A percentile compares a stretch with the other conserved stretches of the same genome.
Conservation (phyloP, 208 protist species). For the Acanthamoeba lugdunensis region DNA sequence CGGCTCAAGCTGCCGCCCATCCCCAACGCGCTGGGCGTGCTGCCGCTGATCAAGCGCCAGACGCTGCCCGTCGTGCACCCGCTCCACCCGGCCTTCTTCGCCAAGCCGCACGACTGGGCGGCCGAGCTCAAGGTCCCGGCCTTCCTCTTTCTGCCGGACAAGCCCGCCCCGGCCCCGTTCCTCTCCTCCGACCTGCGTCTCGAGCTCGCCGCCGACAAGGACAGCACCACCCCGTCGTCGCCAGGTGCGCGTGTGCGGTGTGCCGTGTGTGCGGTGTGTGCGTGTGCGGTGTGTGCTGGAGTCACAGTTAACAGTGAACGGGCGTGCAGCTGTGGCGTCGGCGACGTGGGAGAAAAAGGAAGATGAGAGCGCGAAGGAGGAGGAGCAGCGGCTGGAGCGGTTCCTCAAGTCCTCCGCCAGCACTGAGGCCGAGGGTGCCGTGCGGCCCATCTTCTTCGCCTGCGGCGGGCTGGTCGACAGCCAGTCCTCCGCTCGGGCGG, state of each 20-base stretch:
- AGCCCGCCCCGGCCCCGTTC: background rate
- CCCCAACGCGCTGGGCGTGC: conserved; percentile 1
- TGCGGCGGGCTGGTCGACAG: background rate
- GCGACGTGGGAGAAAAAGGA: conserved; percentile 13
- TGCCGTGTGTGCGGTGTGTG: too few species aligned
- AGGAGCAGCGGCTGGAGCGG: background rate
- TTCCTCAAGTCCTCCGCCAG: background rate
- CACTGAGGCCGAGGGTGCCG: too few species aligned
- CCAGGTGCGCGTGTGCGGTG: too few species aligned
- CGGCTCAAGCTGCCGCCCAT: background rate
- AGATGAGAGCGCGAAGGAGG: background rate
- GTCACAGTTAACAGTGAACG: background rate
- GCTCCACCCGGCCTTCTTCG: conserved; percentile 31
- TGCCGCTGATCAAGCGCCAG: background rate
- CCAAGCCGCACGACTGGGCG: conserved; percentile 13
- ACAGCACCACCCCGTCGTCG: too few species aligned
- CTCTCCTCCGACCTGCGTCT: conserved; percentile 13
- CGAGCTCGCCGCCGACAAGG: background rate
- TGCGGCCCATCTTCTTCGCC: background rate
- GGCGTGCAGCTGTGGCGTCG: background rate
- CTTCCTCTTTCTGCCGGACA: background rate
- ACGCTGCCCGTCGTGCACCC: background rate
- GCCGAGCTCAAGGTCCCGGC: conserved; percentile 30
- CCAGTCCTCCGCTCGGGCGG: background rate
- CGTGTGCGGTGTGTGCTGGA: background rate